phyloP scores from a whole-genome alignment of 2,329 filamentous ascomycete species.

The Fulvia fulva region DNA sequence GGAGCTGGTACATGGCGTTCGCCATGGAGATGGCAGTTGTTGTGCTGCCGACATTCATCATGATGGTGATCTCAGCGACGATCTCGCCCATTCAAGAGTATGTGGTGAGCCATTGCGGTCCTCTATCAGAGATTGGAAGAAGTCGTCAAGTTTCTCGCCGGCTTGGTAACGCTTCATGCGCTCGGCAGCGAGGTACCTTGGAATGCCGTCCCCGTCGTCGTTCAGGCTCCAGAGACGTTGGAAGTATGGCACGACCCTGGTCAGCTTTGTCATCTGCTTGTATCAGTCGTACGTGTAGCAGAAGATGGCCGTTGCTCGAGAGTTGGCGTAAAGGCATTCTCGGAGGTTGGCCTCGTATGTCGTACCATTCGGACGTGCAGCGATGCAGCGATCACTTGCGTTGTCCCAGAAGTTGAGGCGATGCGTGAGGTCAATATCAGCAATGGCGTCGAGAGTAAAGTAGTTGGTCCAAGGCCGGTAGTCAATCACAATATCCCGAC shows the following conservation, averaged over 20 bases:
- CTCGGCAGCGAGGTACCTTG: slow-evolving; percentile 43
- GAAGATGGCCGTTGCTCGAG: slow-evolving; percentile 48
- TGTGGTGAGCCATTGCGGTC: slow-evolving; percentile 44
- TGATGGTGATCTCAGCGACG: slow-evolving; percentile 53
- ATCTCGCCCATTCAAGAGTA: slow-evolving; percentile 56
- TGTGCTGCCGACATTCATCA: slow-evolving; percentile 47
- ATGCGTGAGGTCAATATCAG: slow-evolving; percentile 38
- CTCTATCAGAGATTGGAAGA: slow-evolving; percentile 56
- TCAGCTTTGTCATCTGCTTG: slow-evolving; percentile 44
- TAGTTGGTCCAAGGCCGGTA: slow-evolving; percentile 37
- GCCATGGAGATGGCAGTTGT: slow-evolving; percentile 42
- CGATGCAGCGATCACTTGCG: slow-evolving; percentile 31
- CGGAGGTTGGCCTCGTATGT: slow-evolving; percentile 47
- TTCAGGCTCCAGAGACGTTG: slow-evolving; percentile 39
- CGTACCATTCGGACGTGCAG: slow-evolving; percentile 36
- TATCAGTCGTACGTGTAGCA: slow-evolving; percentile 53
- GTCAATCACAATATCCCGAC: slow-evolving; percentile 33
- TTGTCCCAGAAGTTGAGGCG: slow-evolving; percentile 36
- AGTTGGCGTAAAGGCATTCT: slow-evolving; percentile 50
- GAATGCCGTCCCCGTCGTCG: slow-evolving; percentile 45
- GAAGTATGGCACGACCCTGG: slow-evolving; percentile 45
- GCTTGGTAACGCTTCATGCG: slow-evolving; percentile 45
- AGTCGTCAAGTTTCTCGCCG: slow-evolving; percentile 57
- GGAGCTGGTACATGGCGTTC: slow-evolving; percentile 40
- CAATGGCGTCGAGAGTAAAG: slow-evolving; percentile 39